Base-by-base conservation (phyloP, 2,329 filamentous ascomycete genomes). In the Gremmenia infestans region DNA sequence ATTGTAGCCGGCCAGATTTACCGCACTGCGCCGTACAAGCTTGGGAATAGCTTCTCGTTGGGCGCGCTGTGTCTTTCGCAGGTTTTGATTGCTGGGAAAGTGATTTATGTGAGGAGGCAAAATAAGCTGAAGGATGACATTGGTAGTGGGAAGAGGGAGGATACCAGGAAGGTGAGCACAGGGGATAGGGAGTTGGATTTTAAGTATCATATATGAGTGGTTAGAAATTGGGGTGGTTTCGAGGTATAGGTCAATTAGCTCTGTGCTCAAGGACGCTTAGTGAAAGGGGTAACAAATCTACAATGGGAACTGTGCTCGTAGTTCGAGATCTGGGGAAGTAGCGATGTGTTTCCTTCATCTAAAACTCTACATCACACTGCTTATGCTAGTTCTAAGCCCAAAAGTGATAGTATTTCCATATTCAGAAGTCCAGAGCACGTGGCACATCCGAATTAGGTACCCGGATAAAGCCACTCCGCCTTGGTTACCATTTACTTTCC, bases 111-210 rank as follows among this genome's bases (percentile, higher is more conserved):
- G 50, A 68, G 70, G 3, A 65, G 65, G 17, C 70, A 73, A 59
- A 79, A 78, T 53, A 61, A 55, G 2, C 55, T 63, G 53, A 76
- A 76, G 61, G 64, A 70, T 36, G 70, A 70, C 61, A 74, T 74
- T 56, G 63, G 65, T 2, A 71, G 53, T 19, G 76, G 76, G 0
- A 70, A 76, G 55, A 69, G 69, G 12, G 72, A 74, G 54, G 77
- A 80, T 58, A 72, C 59, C 39, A 67, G 78, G 48, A 73, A 72
- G 52, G 70, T 78, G 1, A 74, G 66, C 61, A 77, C 74, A 0
- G 78, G 77, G 2, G 78, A 80, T 59, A 64, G 71, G 19, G 77
- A 72, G 37, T 56, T 78, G 52, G 76, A 78, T 52, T 80, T 79
- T 57, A 72, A 70, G 43, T 80, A 79, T 61, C 74, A 77, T 63